Evolutionary conservation across 106 monocot species (phyloP).

Genomic region (Phalaenopsis aphrodite): DNA sequence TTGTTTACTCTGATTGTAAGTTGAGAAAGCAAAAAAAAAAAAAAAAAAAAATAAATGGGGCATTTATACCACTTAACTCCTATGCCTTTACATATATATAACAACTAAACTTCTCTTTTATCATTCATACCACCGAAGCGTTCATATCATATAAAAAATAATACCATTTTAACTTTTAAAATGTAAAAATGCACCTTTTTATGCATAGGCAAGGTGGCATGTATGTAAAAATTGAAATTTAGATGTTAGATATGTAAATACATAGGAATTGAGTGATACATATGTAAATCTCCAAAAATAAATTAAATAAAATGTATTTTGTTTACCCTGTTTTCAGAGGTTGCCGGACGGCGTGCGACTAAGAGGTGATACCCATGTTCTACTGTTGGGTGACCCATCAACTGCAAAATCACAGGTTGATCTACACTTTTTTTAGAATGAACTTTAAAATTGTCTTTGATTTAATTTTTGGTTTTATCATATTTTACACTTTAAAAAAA

Average conservation of each 20-base stretch:
- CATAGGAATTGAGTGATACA: no score
- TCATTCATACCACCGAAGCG: no score
- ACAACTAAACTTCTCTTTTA: no score
- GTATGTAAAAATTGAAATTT: no score
- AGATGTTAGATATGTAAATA: no score
- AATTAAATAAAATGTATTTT: background rate
- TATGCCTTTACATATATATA: no score
- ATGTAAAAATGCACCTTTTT: no score
- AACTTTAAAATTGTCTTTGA: background rate
- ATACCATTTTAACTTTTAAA: no score
- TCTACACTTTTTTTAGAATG: background rate
- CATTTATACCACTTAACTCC: no score
- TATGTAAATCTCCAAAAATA: background rate
- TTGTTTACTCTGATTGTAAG: background rate
- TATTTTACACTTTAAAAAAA: background rate
- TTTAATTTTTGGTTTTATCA: background rate
- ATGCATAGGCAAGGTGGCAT: no score
- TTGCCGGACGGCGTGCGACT: slow-evolving; percentile 91
- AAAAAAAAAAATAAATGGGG: no score
- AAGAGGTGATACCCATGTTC: slow-evolving; percentile 94
- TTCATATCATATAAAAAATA: no score
- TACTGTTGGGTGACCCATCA: slow-evolving; percentile 92
- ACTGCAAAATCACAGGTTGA: slow-evolving; percentile 97
- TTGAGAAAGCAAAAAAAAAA: background rate
- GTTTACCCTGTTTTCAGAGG: slow-evolving; percentile 34